phyloP scores from a whole-genome alignment of 1,139 yeast species.

The Suhomyces guaymorum region DNA sequence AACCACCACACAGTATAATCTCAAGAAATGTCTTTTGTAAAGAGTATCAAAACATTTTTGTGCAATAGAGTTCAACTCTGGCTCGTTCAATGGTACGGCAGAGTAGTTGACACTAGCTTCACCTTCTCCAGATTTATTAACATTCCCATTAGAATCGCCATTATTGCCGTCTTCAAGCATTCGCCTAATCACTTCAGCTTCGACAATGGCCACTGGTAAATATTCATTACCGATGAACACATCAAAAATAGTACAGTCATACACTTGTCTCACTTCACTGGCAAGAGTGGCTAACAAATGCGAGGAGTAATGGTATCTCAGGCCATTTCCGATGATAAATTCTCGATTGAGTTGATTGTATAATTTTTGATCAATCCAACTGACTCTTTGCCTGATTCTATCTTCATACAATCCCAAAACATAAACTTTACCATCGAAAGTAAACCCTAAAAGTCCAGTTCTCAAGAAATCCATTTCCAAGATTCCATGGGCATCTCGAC shows the following conservation, averaged over 20 bases:
- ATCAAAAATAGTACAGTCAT: slow-evolving; percentile 92
- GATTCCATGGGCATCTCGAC: slow-evolving; percentile 67
- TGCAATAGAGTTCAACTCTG: slow-evolving; percentile 70
- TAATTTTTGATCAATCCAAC: slow-evolving; percentile 59
- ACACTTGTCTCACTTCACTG: slow-evolving; percentile 75
- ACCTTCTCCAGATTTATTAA: slow-evolving; percentile 11
- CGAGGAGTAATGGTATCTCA: slow-evolving; percentile 77
- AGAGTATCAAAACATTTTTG: slow-evolving; percentile 72
- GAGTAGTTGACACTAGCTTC: slow-evolving; percentile 23
- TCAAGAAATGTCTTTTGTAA: slow-evolving; percentile 67
- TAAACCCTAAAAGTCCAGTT: slow-evolving; percentile 88
- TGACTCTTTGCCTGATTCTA: slow-evolving; percentile 73
- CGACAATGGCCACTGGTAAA: slow-evolving; percentile 83
- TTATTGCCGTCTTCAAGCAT: slow-evolving; percentile 24
- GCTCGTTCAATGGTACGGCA: slow-evolving; percentile 52
- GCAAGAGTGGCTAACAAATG: slow-evolving; percentile 83
- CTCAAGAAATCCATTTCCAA: slow-evolving; percentile 79
- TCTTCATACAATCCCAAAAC: slow-evolving; percentile 91
- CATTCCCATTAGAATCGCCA: slow-evolving; percentile 15
- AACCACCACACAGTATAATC: slow-evolving; percentile 79
- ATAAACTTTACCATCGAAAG: slow-evolving; percentile 82
- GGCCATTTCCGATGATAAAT: slow-evolving; percentile 38
- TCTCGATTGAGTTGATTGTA: slow-evolving; percentile 34
- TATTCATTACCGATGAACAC: slow-evolving; percentile 81
- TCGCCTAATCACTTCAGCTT: slow-evolving; percentile 68